Conservation (phyloP, 164 flowering plant species). For the Aristolochia contorta region DNA sequence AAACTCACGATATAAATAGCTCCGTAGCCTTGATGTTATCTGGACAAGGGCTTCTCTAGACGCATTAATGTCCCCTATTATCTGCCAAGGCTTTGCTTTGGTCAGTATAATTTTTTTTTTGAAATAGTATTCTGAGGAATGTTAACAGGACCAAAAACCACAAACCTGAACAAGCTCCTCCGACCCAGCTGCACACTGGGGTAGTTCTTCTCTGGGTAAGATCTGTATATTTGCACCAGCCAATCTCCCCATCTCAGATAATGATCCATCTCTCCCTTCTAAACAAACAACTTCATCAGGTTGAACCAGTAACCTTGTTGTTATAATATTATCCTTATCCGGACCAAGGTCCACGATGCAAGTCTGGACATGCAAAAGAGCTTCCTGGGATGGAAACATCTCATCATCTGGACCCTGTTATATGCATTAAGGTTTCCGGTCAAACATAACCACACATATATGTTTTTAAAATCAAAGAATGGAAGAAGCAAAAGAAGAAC, state of each 20-base stretch:
- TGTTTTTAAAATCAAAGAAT: no score
- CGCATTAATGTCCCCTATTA: constrained; percentile 83
- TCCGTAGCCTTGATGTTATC: constrained; percentile 67
- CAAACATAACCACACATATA: no score
- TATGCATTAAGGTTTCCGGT: no score
- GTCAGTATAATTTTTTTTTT: constrained; percentile 5
- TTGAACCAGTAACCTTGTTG: constrained; percentile 72
- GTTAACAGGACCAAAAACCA: constrained; percentile 3
- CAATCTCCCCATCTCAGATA: constrained; percentile 49
- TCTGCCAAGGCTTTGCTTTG: constrained; percentile 29
- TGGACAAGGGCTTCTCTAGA: constrained; percentile 89
- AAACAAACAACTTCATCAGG: constrained; percentile 69
- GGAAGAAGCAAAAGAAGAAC: no score
- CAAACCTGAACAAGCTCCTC: constrained; percentile 90
- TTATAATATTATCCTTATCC: constrained; percentile 73
- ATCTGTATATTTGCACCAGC: constrained; percentile 72
- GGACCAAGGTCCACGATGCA: constrained; percentile 75
- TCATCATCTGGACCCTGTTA: constrained; percentile 87
- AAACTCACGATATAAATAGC: constrained; percentile 44
- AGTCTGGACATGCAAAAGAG: constrained; percentile 87
- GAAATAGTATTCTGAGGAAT: background rate
- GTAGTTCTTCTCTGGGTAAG: constrained; percentile 59
- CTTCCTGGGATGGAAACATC: constrained; percentile 98
- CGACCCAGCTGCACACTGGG: constrained; percentile 32
- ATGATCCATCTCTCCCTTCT: constrained; percentile 58